Conservation (phyloP, 805 yeast species). For the Jamesozyma lodderae region DNA sequence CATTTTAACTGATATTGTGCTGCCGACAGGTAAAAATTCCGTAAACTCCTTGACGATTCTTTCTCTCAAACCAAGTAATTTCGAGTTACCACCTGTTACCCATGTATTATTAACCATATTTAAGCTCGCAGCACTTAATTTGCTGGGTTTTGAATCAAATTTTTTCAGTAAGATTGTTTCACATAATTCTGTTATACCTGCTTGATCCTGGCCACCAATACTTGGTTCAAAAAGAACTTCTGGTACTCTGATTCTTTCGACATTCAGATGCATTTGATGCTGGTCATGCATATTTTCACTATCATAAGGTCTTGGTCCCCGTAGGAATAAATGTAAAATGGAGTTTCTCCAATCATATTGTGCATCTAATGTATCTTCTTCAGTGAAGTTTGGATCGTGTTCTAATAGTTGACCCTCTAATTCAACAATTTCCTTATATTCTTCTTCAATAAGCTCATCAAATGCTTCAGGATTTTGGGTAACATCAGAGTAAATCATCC, state of each 20-base stretch:
- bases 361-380: constrained; percentile 75
- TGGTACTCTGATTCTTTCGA: constrained; percentile 87
- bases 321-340: constrained; percentile 67
- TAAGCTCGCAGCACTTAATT: constrained; percentile 27
- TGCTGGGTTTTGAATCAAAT: constrained; percentile 46
- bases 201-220: constrained; percentile 92
- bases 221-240: constrained; percentile 88
- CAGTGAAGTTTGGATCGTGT: constrained; percentile 75
- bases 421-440: constrained; percentile 46
- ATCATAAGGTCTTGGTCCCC: constrained; percentile 85
- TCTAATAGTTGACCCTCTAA: constrained; percentile 71
- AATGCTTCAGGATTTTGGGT: constrained; percentile 53
- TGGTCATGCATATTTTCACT: constrained; percentile 75
- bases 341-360: constrained; percentile 81
- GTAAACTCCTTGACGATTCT: constrained; percentile 66
- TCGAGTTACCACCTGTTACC: constrained; percentile 78
- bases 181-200: constrained; percentile 76
- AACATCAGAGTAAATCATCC: constrained; percentile 84
- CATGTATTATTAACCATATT: constrained; percentile 50
- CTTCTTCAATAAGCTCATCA: constrained; percentile 73
- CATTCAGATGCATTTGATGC: constrained; percentile 83
- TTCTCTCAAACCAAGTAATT: constrained; percentile 53
- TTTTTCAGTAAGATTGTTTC: constrained; percentile 57
- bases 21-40: constrained; percentile 58
- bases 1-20: constrained; percentile 48